Conservation (phyloP, 2,329 filamentous ascomycete genomes). For the Dactylellina leptospora region DNA sequence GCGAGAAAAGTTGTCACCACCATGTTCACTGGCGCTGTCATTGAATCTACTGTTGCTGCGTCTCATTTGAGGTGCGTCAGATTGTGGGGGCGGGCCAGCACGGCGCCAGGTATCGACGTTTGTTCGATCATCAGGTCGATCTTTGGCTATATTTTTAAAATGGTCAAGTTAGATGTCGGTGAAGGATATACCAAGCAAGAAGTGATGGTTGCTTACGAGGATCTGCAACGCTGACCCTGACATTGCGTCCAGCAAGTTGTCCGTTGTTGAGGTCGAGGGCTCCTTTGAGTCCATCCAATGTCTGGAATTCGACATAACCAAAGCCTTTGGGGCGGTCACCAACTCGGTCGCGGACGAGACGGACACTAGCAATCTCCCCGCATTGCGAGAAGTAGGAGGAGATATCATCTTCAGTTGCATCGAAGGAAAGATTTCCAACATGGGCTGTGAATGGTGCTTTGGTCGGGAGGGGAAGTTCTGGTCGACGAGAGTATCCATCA, state of each 20-base stretch:
- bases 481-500: slow-evolving; percentile 69
- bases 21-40: slow-evolving; percentile 64
- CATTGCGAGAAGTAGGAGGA: slow-evolving; percentile 85
- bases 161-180: too few relatives aligned
- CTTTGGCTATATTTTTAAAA: slow-evolving; percentile 75
- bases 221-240: slow-evolving; percentile 94
- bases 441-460: slow-evolving; percentile 96
- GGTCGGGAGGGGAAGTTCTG: slow-evolving; percentile 83
- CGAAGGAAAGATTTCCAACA: slow-evolving; percentile 95
- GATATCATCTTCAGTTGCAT: slow-evolving; percentile 84
- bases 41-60: slow-evolving; percentile 64
- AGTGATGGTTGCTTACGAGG: slow-evolving; percentile 74
- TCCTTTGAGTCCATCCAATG: slow-evolving; percentile 87
- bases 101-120: slow-evolving; percentile 85
- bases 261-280: slow-evolving; percentile 83
- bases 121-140: slow-evolving; percentile 81
- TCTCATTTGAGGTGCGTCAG: slow-evolving; percentile 62
- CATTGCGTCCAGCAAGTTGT: slow-evolving; percentile 84
- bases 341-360: slow-evolving; percentile 95
- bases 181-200: slow-evolving; percentile 9
- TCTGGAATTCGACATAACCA: slow-evolving; percentile 93
- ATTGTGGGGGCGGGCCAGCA: slow-evolving; percentile 80
- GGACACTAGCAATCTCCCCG: slow-evolving; percentile 85
- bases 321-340: slow-evolving; percentile 96
- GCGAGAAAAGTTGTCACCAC: slow-evolving; percentile 70